Conservation (phyloP, 2,329 filamentous ascomycete genomes). For the Hortaea sp. region DNA sequence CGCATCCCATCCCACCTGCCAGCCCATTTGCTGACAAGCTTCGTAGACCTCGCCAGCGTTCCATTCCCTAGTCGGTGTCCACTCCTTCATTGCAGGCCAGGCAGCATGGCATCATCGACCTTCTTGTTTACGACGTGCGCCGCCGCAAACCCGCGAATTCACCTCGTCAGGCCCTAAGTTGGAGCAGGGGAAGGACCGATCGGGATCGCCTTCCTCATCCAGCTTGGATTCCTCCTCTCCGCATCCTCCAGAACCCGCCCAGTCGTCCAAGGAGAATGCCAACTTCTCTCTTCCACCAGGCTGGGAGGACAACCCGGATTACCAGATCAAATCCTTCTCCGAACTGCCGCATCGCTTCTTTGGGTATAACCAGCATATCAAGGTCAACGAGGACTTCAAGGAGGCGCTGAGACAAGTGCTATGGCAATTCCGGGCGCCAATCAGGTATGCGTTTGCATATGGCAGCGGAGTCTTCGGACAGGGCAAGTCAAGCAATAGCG, state of each 20-base stretch:
- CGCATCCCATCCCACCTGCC: not conserved
- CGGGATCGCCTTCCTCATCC: not conserved
- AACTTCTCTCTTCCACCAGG: constrained; percentile 38
- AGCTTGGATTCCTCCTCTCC: constrained; percentile 7
- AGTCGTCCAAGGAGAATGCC: constrained; percentile 9
- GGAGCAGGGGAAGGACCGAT: constrained; percentile 4
- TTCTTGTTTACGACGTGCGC: constrained; percentile 10
- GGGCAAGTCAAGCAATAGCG: constrained; percentile 30
- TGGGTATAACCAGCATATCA: constrained; percentile 91
- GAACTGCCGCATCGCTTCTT: constrained; percentile 72
- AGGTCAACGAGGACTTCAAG: constrained; percentile 92
- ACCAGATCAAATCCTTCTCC: constrained; percentile 62
- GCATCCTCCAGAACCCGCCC: constrained; percentile 4
- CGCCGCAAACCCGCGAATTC: not conserved
- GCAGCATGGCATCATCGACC: constrained; percentile 24
- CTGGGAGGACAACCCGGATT: constrained; percentile 68
- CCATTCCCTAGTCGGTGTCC: constrained; percentile 23
- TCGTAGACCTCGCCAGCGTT: constrained; percentile 17
- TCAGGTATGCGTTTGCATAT: constrained; percentile 94
- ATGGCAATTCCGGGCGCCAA: constrained; percentile 85
- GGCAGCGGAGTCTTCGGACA: constrained; percentile 95
- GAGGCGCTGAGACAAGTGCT: constrained; percentile 77
- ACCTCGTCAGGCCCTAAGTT: not conserved
- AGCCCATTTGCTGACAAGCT: constrained; percentile 1
- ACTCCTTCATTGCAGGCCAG: constrained; percentile 24